These are phyloP conservation scores for Pestalotiopsis sp. DNA, from an alignment of 2,329 filamentous ascomycete genomes.

Conservation along the genomic window DNA sequence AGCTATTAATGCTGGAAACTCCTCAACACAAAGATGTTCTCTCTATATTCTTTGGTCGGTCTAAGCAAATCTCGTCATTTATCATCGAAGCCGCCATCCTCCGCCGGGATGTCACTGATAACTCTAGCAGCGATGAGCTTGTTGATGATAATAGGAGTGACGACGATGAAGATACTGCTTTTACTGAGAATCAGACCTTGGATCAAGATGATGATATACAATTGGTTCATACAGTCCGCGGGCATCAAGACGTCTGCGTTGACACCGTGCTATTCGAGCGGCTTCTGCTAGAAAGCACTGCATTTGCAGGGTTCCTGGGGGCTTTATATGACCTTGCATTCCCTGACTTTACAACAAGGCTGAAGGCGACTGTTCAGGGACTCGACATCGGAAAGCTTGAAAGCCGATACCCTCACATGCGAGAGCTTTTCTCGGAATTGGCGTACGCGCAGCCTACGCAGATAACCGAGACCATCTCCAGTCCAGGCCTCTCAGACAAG, in stretches of 20 bases:
- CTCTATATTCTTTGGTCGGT: not conserved
- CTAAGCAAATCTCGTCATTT: not conserved
- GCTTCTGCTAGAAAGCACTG: not conserved
- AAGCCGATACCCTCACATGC: not conserved
- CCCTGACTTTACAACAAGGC: not conserved
- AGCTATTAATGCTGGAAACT: too few species aligned
- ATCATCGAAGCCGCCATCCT: not conserved
- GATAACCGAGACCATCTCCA: not conserved
- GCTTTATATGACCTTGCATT: not conserved
- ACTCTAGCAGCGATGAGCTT: too few species aligned
- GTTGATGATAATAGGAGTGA: not conserved
- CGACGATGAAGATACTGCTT: not conserved
- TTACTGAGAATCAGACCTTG: not conserved
- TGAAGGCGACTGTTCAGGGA: not conserved
- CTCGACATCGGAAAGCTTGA: not conserved
- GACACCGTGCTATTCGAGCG: not conserved
- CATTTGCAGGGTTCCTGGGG: not conserved
- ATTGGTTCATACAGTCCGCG: not conserved
- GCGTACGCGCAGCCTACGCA: not conserved
- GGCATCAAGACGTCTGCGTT: not conserved
- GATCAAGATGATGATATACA: not conserved
- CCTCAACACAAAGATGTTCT: too few species aligned
- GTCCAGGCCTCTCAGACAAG: not conserved
- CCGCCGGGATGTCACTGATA: not conserved
- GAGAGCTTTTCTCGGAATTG: not conserved